phyloP scores from a whole-genome alignment of 2,329 filamentous ascomycete genomes.

The Xylariaceae sp. region DNA sequence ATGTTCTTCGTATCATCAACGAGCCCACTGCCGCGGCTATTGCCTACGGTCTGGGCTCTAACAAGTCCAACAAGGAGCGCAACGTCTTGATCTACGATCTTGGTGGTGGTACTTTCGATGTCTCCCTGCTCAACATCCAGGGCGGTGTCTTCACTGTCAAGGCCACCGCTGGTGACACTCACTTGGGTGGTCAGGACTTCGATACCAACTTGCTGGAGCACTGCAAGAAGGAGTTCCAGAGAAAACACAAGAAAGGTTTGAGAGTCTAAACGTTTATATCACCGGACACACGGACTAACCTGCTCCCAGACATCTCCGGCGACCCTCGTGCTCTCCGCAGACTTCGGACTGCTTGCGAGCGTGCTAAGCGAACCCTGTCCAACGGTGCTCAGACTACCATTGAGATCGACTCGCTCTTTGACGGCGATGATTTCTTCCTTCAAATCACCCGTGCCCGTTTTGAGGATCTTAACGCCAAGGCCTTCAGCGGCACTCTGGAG shows the following conservation, averaged over 20 bases:
- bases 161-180: slow-evolving; percentile 95
- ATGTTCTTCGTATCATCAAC: slow-evolving; percentile 99
- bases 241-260: slow-evolving; percentile 65
- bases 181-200: slow-evolving; percentile 93
- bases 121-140: slow-evolving; percentile 97
- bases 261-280: neutral
- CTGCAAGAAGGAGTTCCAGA: slow-evolving; percentile 91
- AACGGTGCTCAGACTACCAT: slow-evolving; percentile 96
- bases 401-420: slow-evolving; percentile 97
- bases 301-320: slow-evolving; percentile 50
- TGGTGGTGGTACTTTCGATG: slow-evolving; percentile 99
- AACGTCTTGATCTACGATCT: slow-evolving; percentile 99
- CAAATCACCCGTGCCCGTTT: slow-evolving; percentile 98
- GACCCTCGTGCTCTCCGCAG: slow-evolving; percentile 92
- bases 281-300: neutral
- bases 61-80: slow-evolving; percentile 95
- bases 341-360: slow-evolving; percentile 96
- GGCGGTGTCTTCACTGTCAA: slow-evolving; percentile 99
- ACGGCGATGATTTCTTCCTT: slow-evolving; percentile 95
- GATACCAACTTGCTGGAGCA: slow-evolving; percentile 93
- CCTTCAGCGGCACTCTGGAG: slow-evolving; percentile 88
- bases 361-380: slow-evolving; percentile 98
- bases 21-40: slow-evolving; percentile 98
- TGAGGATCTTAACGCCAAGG: slow-evolving; percentile 95
- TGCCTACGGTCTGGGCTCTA: slow-evolving; percentile 92